Base-by-base conservation (phyloP, 2,329 filamentous ascomycete genomes). In the Colletotrichum sidae region DNA sequence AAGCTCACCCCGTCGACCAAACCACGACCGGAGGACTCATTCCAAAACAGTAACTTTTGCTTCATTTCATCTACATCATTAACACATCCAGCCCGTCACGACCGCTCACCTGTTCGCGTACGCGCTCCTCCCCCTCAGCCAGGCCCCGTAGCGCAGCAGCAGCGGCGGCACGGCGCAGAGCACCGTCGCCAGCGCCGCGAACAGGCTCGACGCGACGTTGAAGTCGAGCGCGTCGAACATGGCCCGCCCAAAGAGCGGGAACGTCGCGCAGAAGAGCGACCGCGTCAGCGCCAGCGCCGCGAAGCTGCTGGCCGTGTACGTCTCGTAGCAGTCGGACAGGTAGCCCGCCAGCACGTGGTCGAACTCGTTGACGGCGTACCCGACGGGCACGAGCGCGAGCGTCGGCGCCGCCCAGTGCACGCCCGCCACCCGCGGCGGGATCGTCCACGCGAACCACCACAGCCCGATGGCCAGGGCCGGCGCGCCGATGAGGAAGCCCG, bases 351-450 rank as follows among this genome's bases (percentile, higher is more conserved):
- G 25, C 7, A 68, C 67, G 35, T 63, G 59, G 47, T 67, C 59
- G 44, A 83, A 77, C 61, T 85, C 83, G 13, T 83, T 83, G 25
- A 81, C 69, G 0, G 80, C 79, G 69, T 80, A 85, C 0, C 83
- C 83, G 6, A 84, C 73, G 1, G 80, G 70, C 0, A 81, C 69
- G 1, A 85, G 74, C 0, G 78, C 75, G 0, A 79, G 46, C 1
- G 79, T 77, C 2, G 80, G 77, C 2, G 78, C 74, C 8, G 79
- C 71, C 76, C 80, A 82, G 17, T 75, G 75, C 0, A 76, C 12
- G 13, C 12, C 41, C n/a, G 68, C 58, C 1, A 74, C 68, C 2
- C 66, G 67, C 1, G 81, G 81, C 1, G 83, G 83, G 3, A 84
- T 77, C 1, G 82, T 83, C 75, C 78, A 81, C 2, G 79, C 78